Conservation (phyloP, 1,284 basidiomycete species). For the Ceratobasidium sp. region DNA sequence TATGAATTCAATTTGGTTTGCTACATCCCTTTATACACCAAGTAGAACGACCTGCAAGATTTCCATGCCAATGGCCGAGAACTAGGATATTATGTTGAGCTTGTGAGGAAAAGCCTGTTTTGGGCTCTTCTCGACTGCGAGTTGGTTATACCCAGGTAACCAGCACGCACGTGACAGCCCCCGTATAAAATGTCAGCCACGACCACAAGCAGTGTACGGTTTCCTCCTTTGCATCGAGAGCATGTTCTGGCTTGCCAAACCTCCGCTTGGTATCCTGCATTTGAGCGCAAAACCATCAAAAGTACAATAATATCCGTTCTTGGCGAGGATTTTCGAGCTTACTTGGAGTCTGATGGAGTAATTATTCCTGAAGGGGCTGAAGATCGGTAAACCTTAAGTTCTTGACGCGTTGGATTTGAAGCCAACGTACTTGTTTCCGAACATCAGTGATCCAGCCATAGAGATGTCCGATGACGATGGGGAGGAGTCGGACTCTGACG, state of each 20-base stretch:
- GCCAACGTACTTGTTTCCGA: constrained; percentile 49
- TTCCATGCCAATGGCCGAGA: not conserved
- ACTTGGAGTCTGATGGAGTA: constrained; percentile 82
- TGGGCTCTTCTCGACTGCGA: no score
- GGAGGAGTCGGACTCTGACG: constrained; percentile 46
- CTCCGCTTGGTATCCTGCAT: constrained; percentile 87
- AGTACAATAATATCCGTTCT: constrained; percentile 82
- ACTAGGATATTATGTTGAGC: not conserved
- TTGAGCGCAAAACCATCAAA: constrained; percentile 75
- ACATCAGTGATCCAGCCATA: constrained; percentile 55
- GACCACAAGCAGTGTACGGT: constrained; percentile 50
- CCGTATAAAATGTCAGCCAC: constrained; percentile 11
- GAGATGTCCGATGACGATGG: constrained; percentile 67
- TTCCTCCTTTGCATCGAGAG: constrained; percentile 63
- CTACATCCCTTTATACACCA: not conserved
- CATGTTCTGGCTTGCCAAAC: constrained; percentile 83
- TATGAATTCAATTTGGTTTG: not conserved
- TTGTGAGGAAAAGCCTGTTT: no score
- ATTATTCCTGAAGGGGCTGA: constrained; percentile 87
- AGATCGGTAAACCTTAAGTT: constrained; percentile 63
- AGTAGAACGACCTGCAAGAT: not conserved
- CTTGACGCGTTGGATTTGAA: constrained; percentile 45
- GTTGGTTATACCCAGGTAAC: no score
- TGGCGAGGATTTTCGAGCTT: constrained; percentile 70
- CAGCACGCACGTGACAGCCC: not conserved